Evolutionary conservation across 805 yeast species (phyloP), one percentile per base, ranked within the genome.

Genomic region (Zygosaccharomyces pseudorouxii): DNA sequence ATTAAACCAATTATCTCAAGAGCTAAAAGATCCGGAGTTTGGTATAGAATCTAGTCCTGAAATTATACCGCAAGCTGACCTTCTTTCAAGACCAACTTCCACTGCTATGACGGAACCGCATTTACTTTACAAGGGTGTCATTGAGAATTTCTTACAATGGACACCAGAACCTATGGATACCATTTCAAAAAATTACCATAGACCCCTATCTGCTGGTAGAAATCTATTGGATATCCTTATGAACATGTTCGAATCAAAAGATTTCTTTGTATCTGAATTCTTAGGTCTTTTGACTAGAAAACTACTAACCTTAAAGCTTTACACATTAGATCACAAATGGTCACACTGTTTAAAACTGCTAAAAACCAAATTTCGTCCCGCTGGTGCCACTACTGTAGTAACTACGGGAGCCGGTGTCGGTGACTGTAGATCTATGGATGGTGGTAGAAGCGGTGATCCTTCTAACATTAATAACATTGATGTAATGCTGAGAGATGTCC

Each of bases 401-500:
- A 45, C 27, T 20, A 18, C 41, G 11, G 38, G 40, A 23, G 35
- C 22, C 16, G 18, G 37, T 5, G 47, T 27, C 5, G 48, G 37
- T 7, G 35, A 29, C 12, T 42, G 42, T 31, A 28, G 40, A 19
- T 11, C 36, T 29, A 36, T 44, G 20, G 46, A 35, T 16, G 39
- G 44, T 20, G 45, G 22, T 3, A 36, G 38, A 2, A 43, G 30
- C n/a, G 39, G 48, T 19, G 46, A 27, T 28, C 42, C 33, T 3
- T 38, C 62, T 2, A 53, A 55, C 30, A 50, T 90, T 55, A 78
- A 76, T 44, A 78, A 80, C 20, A 71, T 89, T 45, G 95, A 87
- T 58, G 88, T 92, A 7, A 93, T 93, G 98, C 72, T 89, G 14
- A 68, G 76, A 35, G 96, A 89, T 63, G 73, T 89, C 8, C 60